Evolutionary conservation across 768 basidiomycete genomes (phyloP), one percentile per base, ranked within the genome.

Genomic region (Hemileccinum impolitum): DNA sequence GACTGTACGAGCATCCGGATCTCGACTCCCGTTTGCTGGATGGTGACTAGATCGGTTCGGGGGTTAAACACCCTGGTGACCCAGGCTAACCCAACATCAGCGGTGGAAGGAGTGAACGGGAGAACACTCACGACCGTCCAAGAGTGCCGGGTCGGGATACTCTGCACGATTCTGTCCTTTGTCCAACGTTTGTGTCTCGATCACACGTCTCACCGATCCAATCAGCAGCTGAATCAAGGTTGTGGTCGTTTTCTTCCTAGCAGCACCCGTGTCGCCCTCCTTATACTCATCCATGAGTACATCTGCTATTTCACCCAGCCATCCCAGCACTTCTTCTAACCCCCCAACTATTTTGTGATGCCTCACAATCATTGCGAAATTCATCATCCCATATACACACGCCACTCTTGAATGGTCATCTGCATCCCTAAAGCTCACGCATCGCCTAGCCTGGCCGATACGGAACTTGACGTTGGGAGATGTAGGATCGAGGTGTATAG

Each of bases 381-480:
- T 80, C 75, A 84, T 81, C 62, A 87, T 72, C 3, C 87, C 89
- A 3, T 86, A 80, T 40, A 96, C 80, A 51, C 81, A 78, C n/a
- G 82, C 81, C n/a, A 76, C 64, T 14, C 90, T 78, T 0, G 86
- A 83, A 14, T 75, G 71, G 15, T 74, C 65, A 52, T 90, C 84
- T 0, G 84, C 84, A 21, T 77, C 68, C n/a, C 70, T 69, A 64
- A 94, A 93, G 46, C 71, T 67, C 47, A 90, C 74, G 57, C 88
- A 91, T 23, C 75, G 76, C 15, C 75, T 79, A 6, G 86, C 84
- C 45, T 81, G 82, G n/a, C 74, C 67, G 36, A 94, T 65, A 14
- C 86, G 80, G 38, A 75, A 73, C 4, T 67, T 68, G 39, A 76
- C 67, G 18, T 77, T 75, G 3, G 71, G 56, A 1, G 71, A 61